phyloP scores from a whole-genome alignment of 768 basidiomycete genomes.

The Pleurotus tuber-regium region DNA sequence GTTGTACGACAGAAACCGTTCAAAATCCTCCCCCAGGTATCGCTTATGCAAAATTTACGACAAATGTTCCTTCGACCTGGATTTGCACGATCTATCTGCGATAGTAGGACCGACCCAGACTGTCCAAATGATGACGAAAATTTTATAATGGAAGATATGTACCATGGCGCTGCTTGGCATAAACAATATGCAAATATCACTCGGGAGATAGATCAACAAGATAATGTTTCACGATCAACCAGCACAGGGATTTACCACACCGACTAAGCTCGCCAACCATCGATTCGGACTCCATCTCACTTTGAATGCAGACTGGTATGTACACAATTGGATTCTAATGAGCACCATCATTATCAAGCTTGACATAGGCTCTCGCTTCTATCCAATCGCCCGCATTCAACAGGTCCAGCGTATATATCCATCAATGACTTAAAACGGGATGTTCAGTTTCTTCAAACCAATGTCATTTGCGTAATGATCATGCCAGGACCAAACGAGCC shows the following conservation, averaged over 20 bases:
- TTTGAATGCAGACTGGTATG: conserved; percentile 26
- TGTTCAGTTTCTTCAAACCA: conserved; percentile 18
- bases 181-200: conserved; percentile 10
- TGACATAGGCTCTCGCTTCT: conserved; percentile 22
- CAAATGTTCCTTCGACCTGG: conserved; percentile 17
- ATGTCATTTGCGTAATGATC: conserved; percentile 19
- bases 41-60: conserved; percentile 19
- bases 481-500: conserved; percentile 27
- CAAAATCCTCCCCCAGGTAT: conserved; percentile 18
- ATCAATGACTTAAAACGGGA: conserved; percentile 21
- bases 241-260: not conserved
- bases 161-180: conserved; percentile 19
- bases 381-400: conserved; percentile 19
- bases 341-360: not conserved
- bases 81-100: conserved; percentile 11
- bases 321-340: not conserved
- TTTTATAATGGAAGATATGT: conserved; percentile 23
- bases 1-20: conserved; percentile 6
- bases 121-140: conserved; percentile 18
- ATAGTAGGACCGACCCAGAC: conserved; percentile 9
- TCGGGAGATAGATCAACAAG: conserved; percentile 16
- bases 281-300: conserved; percentile 22
- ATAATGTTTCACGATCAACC: conserved; percentile 15
- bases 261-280: conserved; percentile 9
- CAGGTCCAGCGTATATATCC: conserved; percentile 20